phyloP scores from a whole-genome alignment of 2,329 filamentous ascomycete genomes.

The Calonectria fujianensis region DNA sequence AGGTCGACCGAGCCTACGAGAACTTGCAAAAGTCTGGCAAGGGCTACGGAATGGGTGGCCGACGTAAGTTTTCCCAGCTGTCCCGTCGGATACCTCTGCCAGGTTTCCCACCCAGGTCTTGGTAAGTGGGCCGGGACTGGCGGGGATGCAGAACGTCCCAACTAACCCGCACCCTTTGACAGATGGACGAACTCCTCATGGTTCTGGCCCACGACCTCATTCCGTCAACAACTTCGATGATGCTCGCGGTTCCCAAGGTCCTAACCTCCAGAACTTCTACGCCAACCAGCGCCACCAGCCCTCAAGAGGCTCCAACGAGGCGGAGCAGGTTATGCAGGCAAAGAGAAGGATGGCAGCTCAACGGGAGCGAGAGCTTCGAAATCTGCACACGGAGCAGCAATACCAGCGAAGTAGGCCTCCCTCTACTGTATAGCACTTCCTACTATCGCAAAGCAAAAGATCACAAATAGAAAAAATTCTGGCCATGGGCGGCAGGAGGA shows the following conservation, averaged over 20 bases:
- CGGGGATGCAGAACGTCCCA: slow-evolving; percentile 39
- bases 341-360: slow-evolving; percentile 99
- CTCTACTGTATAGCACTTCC: slow-evolving; percentile 81
- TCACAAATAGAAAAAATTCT: slow-evolving; percentile 63
- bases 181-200: slow-evolving; percentile 83
- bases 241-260: slow-evolving; percentile 80
- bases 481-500: slow-evolving; percentile 53
- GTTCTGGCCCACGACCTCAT: slow-evolving; percentile 83
- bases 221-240: slow-evolving; percentile 90
- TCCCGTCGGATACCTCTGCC: slow-evolving; percentile 33
- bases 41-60: slow-evolving; percentile 83
- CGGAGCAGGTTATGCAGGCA: slow-evolving; percentile 98
- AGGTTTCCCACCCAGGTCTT: slow-evolving; percentile 43
- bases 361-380: slow-evolving; percentile 98
- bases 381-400: slow-evolving; percentile 99
- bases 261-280: slow-evolving; percentile 93
- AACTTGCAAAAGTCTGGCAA: slow-evolving; percentile 98
- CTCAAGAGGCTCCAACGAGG: slow-evolving; percentile 89
- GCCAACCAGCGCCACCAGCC: slow-evolving; percentile 93
- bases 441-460: slow-evolving; percentile 60
- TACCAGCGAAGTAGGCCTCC: slow-evolving; percentile 98
- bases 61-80: slow-evolving; percentile 86
- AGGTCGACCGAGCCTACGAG: slow-evolving; percentile 96
- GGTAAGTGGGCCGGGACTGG: slow-evolving; percentile 48
- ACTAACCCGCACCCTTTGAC: slow-evolving; percentile 53